Evolutionary conservation across 345 rosid genomes (phyloP), one percentile per base, ranked within the genome.

Genomic region (Citrus reticulata): DNA sequence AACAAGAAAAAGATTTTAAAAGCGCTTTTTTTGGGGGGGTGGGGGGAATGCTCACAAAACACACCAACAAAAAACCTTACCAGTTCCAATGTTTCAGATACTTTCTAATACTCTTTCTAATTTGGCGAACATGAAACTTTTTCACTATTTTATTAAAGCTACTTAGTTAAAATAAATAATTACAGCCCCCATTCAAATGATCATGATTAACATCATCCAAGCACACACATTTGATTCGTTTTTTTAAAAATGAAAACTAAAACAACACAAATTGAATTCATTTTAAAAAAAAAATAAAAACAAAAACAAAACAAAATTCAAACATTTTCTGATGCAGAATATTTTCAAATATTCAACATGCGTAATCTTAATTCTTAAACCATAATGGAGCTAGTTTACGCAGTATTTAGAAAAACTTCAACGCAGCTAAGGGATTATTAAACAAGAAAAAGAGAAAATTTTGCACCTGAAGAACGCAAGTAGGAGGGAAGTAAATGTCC

Each of bases 401-500:
- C 42, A 32, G 39, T 5, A 24, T 13, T 11, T 34, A 22, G 30
- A 72, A 9, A 29, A 49, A 46, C 4, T 27, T 46, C 51, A 63
- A 17, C 25, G 49, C 16, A 11, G 65, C 13, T 30, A 30, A 75
- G 13, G 39, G 29, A 34, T 49, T 55, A 22, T 22, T 51, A 3
- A 72, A 57, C 17, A 10, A 29, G 63, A 13, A 17, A 57, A 73
- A 2, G 6, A 32, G 14, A 34, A n/a, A 67, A 1, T 0, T 2
- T 10, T 76, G 35, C 66, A 55, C 79, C 79, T 68, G 68, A 24
- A 13, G 6, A 37, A 77, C 57, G 4, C 40, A 68, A 16, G 68
- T 37, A 55, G 79, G 66, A 37, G 58, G 79, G 58, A 77, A 37
- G 68, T 68, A 77, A 20, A 78, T 70, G 20, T 62, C 76, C 10